Percentiles rank a stretch among this genome's conserved stretches.
Evolutionary conservation across 345 rosid genomes (phyloP).

Genomic region (Lagerstroemia speciosa): DNA sequence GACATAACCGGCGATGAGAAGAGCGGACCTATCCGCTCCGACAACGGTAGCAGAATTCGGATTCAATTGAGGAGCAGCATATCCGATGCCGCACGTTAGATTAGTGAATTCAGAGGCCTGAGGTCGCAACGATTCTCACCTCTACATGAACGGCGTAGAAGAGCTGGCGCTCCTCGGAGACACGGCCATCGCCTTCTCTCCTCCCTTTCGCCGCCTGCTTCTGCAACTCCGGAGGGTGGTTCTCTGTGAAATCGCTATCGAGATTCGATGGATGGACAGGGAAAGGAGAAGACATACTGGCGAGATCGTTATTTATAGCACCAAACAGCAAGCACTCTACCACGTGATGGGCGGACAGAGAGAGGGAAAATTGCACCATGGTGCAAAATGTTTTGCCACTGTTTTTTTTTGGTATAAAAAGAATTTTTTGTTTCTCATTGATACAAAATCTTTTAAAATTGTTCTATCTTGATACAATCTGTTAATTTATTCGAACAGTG

Average conservation of each 20-base stretch:
- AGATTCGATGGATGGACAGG: neutral
- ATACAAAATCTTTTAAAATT: too few relatives aligned
- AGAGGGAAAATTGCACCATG: neutral
- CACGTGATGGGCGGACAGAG: too few relatives aligned
- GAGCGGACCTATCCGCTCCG: neutral
- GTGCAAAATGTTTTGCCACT: too few relatives aligned
- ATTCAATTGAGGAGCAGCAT: neutral
- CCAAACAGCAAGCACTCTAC: too few relatives aligned
- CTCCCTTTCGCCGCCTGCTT: too few relatives aligned
- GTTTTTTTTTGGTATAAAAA: too few relatives aligned
- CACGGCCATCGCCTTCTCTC: neutral
- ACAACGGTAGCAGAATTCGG: neutral
- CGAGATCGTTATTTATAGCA: too few relatives aligned
- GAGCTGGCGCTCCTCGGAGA: neutral
- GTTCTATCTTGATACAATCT: too few relatives aligned
- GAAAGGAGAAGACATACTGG: neutral
- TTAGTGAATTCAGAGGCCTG: neutral
- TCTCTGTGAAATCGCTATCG: neutral
- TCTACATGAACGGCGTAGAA: slow-evolving; percentile 1
- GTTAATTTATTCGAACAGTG: too few relatives aligned
- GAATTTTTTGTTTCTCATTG: too few relatives aligned
- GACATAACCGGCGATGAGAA: neutral
- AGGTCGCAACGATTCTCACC: neutral
- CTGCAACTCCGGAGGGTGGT: too few relatives aligned
- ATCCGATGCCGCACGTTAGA: neutral